Conservation (phyloP, 129 eudicot genomes). For the Tagetes erecta region DNA sequence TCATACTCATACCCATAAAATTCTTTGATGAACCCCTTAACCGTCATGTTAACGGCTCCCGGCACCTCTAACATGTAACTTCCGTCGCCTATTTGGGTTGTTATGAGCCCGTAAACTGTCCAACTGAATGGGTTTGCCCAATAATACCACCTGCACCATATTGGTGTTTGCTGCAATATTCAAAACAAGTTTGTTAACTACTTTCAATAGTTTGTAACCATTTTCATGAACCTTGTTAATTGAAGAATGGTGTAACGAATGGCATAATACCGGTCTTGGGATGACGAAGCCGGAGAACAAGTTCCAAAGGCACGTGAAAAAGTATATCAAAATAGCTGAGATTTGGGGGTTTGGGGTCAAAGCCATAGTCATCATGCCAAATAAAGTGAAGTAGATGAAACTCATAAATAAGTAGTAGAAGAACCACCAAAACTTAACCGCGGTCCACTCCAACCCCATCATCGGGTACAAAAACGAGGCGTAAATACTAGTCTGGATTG, state of each 20-base stretch:
- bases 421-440: constrained; percentile 39
- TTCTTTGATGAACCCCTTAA: constrained; percentile 20
- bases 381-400: constrained; percentile 40
- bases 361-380: constrained; percentile 41
- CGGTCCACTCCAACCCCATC: constrained; percentile 42
- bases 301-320: constrained; percentile 44
- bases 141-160: constrained; percentile 46
- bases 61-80: constrained; percentile 9
- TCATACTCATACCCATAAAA: constrained; percentile 33
- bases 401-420: constrained; percentile 35
- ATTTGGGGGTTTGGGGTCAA: constrained; percentile 43
- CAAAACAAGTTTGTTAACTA: neutral
- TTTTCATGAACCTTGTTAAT: neutral
- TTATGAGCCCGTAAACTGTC: constrained; percentile 35
- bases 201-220: neutral
- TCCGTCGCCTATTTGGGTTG: constrained; percentile 21
- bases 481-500: constrained; percentile 35
- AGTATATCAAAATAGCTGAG: constrained; percentile 35
- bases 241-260: neutral
- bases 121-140: constrained; percentile 36
- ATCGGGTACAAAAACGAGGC: constrained; percentile 33
- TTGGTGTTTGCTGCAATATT: constrained; percentile 33
- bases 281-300: constrained; percentile 41
- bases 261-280: constrained; percentile 37
- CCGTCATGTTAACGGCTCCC: constrained; percentile 12